Evolutionary conservation across 306 rosid species (phyloP).

Genomic region (Quercus agrifolia): DNA sequence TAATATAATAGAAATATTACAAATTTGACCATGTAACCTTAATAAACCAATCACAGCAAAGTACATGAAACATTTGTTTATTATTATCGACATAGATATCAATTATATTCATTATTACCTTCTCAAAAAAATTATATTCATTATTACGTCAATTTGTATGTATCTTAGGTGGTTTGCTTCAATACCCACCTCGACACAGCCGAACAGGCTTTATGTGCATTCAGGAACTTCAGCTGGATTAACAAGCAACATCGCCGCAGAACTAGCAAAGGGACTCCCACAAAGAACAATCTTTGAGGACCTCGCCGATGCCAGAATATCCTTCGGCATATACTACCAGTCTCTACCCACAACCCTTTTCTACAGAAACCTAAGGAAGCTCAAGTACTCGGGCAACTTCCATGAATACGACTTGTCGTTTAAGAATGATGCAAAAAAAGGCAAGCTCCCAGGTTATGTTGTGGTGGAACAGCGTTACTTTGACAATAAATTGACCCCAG

Average conservation of each 20-base stretch:
- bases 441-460: conserved; percentile 55
- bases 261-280: conserved; percentile 58
- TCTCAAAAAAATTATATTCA: too few species aligned
- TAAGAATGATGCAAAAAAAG: conserved; percentile 47
- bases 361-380: conserved; percentile 62
- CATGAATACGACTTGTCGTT: conserved; percentile 46
- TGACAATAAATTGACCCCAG: conserved; percentile 47
- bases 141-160: too few species aligned
- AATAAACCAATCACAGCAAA: too few species aligned
- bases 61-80: too few species aligned
- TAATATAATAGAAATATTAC: too few species aligned
- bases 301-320: conserved; percentile 45
- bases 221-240: conserved; percentile 81
- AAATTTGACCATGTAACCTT: too few species aligned
- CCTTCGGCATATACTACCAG: conserved; percentile 81
- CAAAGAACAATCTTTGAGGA: conserved; percentile 75
- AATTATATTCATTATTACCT: too few species aligned
- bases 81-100: too few species aligned
- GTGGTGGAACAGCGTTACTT: conserved; percentile 86
- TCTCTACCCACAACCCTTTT: conserved; percentile 71
- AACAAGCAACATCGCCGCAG: conserved; percentile 60
- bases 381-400: conserved; percentile 52
- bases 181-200: conserved; percentile 79
- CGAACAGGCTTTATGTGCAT: conserved; percentile 80
- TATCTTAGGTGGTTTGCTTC: conserved; percentile 81